These are phyloP conservation scores for Paraphoma chrysanthemicola DNA, from an alignment of 2,329 filamentous ascomycete species.

Conservation along the genomic window DNA sequence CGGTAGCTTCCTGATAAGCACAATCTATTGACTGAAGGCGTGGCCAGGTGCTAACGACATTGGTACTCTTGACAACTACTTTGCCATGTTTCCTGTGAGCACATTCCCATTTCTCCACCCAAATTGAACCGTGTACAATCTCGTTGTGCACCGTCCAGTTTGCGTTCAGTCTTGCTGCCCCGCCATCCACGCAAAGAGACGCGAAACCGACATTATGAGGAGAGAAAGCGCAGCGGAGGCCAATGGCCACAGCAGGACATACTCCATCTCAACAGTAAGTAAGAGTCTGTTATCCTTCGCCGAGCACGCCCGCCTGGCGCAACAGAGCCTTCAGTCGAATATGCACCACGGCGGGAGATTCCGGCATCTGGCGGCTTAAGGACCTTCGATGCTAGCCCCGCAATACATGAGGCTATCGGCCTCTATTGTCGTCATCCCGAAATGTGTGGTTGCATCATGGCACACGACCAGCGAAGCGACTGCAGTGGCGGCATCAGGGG, in stretches of 20 bases:
- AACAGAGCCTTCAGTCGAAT: conserved; percentile 8
- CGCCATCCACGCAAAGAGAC: conserved; percentile 7
- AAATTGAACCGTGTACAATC: not conserved
- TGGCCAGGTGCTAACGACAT: conserved; percentile 13
- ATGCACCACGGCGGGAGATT: conserved; percentile 23
- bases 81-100: conserved; percentile 8
- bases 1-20: conserved; percentile 18
- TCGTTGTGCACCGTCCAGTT: conserved; percentile 2
- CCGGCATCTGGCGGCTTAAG: conserved; percentile 39
- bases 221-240: not conserved
- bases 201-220: not conserved
- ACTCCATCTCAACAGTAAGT: conserved; percentile 48
- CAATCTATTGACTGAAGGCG: conserved; percentile 3
- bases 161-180: conserved; percentile 15
- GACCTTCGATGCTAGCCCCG: conserved; percentile 15
- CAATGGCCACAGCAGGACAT: conserved; percentile 43
- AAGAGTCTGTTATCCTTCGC: conserved; percentile 18
- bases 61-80: conserved; percentile 6
- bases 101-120: not conserved
- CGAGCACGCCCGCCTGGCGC: conserved; percentile 21
- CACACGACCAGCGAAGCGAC: conserved; percentile 32
- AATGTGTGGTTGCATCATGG: conserved; percentile 17
- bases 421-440: conserved; percentile 31
- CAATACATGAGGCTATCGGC: conserved; percentile 9
- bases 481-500: conserved; percentile 3